Conservation (phyloP, 345 rosid genomes). For the Streptanthus diversifolius region DNA sequence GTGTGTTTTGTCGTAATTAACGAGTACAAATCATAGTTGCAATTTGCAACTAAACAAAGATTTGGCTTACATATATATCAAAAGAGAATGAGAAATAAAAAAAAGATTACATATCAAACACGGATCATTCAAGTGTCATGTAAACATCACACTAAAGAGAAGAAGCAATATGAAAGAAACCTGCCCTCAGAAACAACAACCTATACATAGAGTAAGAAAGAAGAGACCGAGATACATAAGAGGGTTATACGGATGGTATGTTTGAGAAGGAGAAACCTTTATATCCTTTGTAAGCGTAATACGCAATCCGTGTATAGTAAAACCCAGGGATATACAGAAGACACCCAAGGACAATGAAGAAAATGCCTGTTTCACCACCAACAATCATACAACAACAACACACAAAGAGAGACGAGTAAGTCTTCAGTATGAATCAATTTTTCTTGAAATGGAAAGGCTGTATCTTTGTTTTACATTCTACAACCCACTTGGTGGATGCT, state of each 20-base stretch:
- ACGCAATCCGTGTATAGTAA: conserved; percentile 90
- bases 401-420: neutral
- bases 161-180: neutral
- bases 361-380: conserved; percentile 57
- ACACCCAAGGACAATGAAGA: conserved; percentile 78
- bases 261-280: conserved; percentile 94
- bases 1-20: neutral
- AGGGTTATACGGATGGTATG: conserved; percentile 74
- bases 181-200: neutral
- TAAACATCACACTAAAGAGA: conserved; percentile 22
- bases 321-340: conserved; percentile 91
- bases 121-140: conserved; percentile 25
- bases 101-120: conserved; percentile 21
- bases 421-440: neutral
- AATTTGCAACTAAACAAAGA: neutral
- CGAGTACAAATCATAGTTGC: neutral
- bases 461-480: conserved; percentile 1
- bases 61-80: too few species aligned
- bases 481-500: neutral
- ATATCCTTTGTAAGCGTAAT: conserved; percentile 94
- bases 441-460: neutral
- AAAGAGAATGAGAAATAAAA: conserved; percentile 13
- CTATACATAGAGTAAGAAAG: conserved; percentile 29
- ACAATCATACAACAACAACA: neutral
- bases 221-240: neutral